Conservation (phyloP, 257 asterid species). For the Penstemon barbatus region DNA sequence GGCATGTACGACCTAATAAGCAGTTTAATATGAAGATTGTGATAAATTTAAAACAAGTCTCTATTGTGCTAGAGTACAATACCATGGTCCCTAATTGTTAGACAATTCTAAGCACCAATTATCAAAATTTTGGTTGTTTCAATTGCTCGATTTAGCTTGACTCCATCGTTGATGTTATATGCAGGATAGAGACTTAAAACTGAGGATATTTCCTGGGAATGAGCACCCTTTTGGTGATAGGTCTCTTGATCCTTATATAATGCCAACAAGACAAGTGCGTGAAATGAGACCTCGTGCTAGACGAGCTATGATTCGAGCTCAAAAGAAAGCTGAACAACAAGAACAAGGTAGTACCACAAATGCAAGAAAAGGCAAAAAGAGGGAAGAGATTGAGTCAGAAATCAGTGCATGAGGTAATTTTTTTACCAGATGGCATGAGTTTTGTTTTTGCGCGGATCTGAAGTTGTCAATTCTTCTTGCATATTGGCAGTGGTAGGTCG, state of each 20-base stretch:
- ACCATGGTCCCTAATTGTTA: neutral
- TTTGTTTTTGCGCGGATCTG: slow-evolving; percentile 2
- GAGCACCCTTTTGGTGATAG: slow-evolving; percentile 92
- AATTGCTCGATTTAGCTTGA: slow-evolving; percentile 11
- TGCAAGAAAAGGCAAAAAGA: slow-evolving; percentile 62
- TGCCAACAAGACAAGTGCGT: slow-evolving; percentile 90
- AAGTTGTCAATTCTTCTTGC: neutral
- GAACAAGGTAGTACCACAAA: slow-evolving; percentile 43
- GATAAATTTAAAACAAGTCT: neutral
- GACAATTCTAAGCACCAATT: neutral
- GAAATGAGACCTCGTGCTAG: slow-evolving; percentile 90
- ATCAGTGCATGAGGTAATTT: slow-evolving; percentile 34
- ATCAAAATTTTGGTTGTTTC: neutral
- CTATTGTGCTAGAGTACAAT: neutral
- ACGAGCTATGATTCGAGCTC: slow-evolving; percentile 90
- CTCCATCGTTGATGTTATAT: slow-evolving; percentile 3
- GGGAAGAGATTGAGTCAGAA: slow-evolving; percentile 44
- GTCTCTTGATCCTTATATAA: slow-evolving; percentile 62
- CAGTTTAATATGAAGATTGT: neutral
- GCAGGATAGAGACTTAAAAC: slow-evolving; percentile 85
- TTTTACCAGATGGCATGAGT: neutral
- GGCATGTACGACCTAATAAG: neutral
- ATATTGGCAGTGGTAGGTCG: too few species aligned
- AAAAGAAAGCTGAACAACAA: slow-evolving; percentile 83
- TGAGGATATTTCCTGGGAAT: slow-evolving; percentile 78